Percentiles rank a stretch among this genome's conserved stretches.
These are phyloP conservation scores for Lolium perenne DNA, from an alignment of 176 grass and related monocot genomes.

Conservation along the genomic window DNA sequence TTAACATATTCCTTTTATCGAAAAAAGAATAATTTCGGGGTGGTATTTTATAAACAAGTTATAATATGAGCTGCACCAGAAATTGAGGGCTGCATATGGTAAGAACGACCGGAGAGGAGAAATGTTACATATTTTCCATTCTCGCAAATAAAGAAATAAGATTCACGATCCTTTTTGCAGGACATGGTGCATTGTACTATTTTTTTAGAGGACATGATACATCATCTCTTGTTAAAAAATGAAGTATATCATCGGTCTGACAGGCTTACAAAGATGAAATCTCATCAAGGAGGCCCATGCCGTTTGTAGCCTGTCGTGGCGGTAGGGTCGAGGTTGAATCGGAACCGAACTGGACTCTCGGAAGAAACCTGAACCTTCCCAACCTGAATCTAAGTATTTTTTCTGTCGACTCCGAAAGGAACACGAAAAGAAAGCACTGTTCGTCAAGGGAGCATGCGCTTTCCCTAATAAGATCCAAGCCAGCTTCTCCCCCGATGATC, in stretches of 20 bases:
- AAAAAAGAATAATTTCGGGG: neutral
- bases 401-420: neutral
- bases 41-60: neutral
- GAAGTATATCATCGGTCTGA: too few relatives aligned
- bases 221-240: too few relatives aligned
- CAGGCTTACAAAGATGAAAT: neutral
- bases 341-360: neutral
- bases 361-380: constrained; percentile 4
- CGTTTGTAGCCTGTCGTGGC: neutral
- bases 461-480: constrained; percentile 7
- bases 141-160: neutral
- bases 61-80: neutral
- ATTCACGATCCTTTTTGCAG: too few relatives aligned
- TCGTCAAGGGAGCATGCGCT: neutral
- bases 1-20: too few relatives aligned
- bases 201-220: neutral
- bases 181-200: too few relatives aligned
- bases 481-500: neutral
- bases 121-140: neutral
- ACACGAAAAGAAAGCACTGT: neutral
- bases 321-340: neutral
- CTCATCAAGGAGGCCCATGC: neutral
- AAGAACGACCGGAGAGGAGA: neutral
- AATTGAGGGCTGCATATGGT: neutral
- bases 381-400: neutral